Percentiles rank a stretch among this genome's conserved stretches.
Conservation (phyloP, 1,284 basidiomycete species). For the Trametes hirsuta region DNA sequence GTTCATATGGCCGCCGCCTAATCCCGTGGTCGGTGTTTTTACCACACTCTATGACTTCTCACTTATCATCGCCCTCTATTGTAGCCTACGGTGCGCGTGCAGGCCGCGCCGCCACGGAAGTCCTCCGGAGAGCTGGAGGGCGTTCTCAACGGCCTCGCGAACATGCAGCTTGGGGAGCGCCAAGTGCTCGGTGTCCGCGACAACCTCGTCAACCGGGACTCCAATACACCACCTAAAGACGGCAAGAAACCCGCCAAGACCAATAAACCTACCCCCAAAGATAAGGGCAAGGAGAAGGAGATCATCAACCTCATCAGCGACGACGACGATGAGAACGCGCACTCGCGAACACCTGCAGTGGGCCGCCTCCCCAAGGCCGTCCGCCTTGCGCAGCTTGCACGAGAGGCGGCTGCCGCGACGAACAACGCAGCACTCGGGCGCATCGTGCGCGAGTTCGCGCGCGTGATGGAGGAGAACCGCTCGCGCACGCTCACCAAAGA, state of each 20-base stretch:
- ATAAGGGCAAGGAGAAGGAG: slow-evolving; percentile 35
- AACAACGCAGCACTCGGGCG: slow-evolving; percentile 57
- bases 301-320: slow-evolving; percentile 54
- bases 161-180: slow-evolving; percentile 56
- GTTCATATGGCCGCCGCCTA: slow-evolving; percentile 72
- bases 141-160: slow-evolving; percentile 59
- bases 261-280: slow-evolving; percentile 4
- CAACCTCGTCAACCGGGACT: slow-evolving; percentile 33
- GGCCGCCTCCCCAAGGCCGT: slow-evolving; percentile 53
- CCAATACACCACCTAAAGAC: slow-evolving; percentile 11
- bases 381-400: slow-evolving; percentile 51
- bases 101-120: slow-evolving; percentile 16
- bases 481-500: slow-evolving; percentile 72
- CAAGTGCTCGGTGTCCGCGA: slow-evolving; percentile 49
- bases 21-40: slow-evolving; percentile 29
- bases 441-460: slow-evolving; percentile 59
- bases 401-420: slow-evolving; percentile 45
- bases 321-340: slow-evolving; percentile 33
- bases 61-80: background rate
- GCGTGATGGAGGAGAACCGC: slow-evolving; percentile 60
- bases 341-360: slow-evolving; percentile 32
- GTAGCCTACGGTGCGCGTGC: slow-evolving; percentile 29
- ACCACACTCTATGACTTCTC: background rate
- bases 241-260: slow-evolving; percentile 21
- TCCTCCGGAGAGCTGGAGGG: slow-evolving; percentile 42